Percentiles rank a stretch among this genome's conserved stretches.
Evolutionary conservation across 2,329 filamentous ascomycete genomes (phyloP).

Genomic region (Plectosphaerella sp.): DNA sequence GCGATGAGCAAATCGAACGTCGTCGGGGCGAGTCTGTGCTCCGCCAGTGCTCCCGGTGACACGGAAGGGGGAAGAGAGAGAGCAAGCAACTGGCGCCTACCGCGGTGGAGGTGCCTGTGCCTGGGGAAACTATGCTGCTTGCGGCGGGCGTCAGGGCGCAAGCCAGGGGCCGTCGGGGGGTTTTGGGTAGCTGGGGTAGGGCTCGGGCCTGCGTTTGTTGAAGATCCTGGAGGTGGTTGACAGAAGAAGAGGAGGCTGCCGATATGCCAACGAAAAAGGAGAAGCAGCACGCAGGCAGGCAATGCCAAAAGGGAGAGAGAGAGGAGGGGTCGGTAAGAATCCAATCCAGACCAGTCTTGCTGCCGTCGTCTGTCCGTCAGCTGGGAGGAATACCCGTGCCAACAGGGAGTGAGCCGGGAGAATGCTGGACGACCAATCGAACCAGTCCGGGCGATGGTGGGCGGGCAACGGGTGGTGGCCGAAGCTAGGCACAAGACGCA

Average conservation of each 20-base stretch:
- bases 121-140: no score
- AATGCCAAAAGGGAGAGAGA: background rate
- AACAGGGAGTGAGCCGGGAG: conserved; percentile 1
- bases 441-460: background rate
- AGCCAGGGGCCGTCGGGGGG: no score
- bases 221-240: no score
- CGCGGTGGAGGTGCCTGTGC: no score
- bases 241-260: background rate
- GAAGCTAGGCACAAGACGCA: background rate
- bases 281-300: background rate
- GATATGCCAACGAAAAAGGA: background rate
- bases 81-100: no score
- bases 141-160: no score
- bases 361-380: background rate
- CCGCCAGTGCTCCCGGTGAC: no score
- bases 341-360: background rate
- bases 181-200: no score
- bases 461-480: background rate
- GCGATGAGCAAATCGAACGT: no score
- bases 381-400: background rate
- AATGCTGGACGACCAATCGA: background rate
- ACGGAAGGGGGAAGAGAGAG: no score
- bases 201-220: no score
- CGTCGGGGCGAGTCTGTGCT: no score
- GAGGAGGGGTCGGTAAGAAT: background rate